A percentile compares a stretch with the other conserved stretches of the same genome.
Conservation (phyloP, 768 basidiomycete genomes). For the Termitomyces sp. region DNA sequence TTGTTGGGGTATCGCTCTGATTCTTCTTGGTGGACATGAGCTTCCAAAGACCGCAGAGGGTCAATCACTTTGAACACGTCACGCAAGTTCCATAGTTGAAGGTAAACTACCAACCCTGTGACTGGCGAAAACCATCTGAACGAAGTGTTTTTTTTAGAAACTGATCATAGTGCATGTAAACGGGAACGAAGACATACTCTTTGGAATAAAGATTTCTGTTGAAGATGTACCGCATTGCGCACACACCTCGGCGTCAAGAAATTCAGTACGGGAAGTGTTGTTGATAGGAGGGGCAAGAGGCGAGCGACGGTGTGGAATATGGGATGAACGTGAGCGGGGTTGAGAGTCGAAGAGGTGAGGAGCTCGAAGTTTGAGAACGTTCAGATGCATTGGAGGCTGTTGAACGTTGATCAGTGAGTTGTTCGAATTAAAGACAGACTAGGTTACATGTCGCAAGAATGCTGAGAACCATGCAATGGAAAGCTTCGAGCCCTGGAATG, state of each 20-base stretch:
- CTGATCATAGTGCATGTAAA: too few relatives aligned
- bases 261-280: not conserved
- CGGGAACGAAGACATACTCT: not conserved
- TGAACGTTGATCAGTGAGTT: not conserved
- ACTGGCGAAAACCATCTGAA: not conserved
- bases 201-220: too few relatives aligned
- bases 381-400: not conserved
- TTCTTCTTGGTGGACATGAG: too few relatives aligned
- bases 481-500: not conserved
- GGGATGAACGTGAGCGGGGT: not conserved
- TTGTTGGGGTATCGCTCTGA: not conserved
- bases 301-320: not conserved
- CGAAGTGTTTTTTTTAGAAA: not conserved
- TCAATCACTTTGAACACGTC: too few relatives aligned
- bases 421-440: too few relatives aligned
- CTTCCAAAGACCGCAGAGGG: not conserved
- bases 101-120: not conserved
- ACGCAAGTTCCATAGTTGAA: not conserved
- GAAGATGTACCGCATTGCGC: not conserved
- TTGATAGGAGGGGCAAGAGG: not conserved
- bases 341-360: not conserved
- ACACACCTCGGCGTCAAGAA: not conserved
- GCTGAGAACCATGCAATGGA: not conserved
- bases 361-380: not conserved
- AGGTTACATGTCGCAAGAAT: not conserved